These are phyloP conservation scores for Arthrobotrys sphaeroides DNA, from an alignment of 2,329 filamentous ascomycete genomes.

Conservation along the genomic window DNA sequence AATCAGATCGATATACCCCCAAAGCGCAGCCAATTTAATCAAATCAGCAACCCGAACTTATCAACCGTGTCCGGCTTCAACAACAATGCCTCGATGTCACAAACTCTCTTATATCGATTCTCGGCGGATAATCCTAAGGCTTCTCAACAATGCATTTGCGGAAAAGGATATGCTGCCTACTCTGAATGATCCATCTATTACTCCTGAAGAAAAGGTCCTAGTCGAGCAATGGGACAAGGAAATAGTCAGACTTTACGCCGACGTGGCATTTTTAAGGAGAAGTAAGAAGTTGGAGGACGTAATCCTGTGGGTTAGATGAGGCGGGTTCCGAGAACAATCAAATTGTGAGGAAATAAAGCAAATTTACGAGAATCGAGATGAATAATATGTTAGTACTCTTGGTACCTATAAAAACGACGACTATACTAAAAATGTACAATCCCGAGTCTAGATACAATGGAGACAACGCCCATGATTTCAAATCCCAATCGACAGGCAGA, in stretches of 20 bases:
- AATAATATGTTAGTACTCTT: too few species aligned
- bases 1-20: too few species aligned
- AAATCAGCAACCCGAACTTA: neutral
- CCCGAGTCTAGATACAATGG: too few species aligned
- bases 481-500: too few species aligned
- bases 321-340: neutral
- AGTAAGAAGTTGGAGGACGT: slow-evolving; percentile 4
- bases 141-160: slow-evolving; percentile 26
- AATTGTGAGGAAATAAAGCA: too few species aligned
- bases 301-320: slow-evolving; percentile 45
- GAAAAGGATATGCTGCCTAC: slow-evolving; percentile 23
- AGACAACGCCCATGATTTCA: too few species aligned
- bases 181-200: slow-evolving; percentile 7
- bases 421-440: too few species aligned
- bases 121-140: slow-evolving; percentile 28
- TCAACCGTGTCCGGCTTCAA: neutral
- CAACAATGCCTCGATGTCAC: slow-evolving; percentile 47
- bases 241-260: slow-evolving; percentile 13
- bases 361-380: too few species aligned
- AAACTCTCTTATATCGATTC: slow-evolving; percentile 32
- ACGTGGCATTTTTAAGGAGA: slow-evolving; percentile 10
- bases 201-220: neutral
- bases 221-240: slow-evolving; percentile 11
- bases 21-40: too few species aligned
- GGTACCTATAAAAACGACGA: too few species aligned